Evolutionary conservation across 345 rosid genomes (phyloP).

Genomic region (Arabidopsis thaliana): DNA sequence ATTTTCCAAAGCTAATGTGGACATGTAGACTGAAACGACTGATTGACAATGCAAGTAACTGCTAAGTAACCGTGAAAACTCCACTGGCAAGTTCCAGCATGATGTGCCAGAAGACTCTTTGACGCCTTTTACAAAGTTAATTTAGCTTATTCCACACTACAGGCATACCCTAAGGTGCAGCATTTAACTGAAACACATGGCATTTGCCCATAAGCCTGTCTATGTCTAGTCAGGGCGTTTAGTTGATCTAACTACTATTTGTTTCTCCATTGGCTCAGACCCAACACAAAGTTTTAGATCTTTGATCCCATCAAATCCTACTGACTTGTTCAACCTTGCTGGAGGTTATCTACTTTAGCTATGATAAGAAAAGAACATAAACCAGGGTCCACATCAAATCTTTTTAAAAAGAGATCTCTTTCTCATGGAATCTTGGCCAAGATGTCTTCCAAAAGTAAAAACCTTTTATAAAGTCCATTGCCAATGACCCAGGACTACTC

Average conservation of each 20-base stretch:
- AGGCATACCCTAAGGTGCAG: neutral
- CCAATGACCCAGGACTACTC: constrained; percentile 17
- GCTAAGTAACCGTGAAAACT: constrained; percentile 10
- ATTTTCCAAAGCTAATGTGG: neutral
- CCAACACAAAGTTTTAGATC: neutral
- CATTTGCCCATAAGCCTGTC: neutral
- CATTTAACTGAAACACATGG: constrained; percentile 29
- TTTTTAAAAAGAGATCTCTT: neutral
- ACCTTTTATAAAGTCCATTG: neutral
- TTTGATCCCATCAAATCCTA: constrained; percentile 7
- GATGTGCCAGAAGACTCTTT: constrained; percentile 18
- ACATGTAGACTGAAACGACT: constrained; percentile 2
- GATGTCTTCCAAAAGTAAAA: constrained; percentile 13
- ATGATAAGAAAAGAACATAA: constrained; percentile 17
- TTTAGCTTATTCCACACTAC: constrained; percentile 2
- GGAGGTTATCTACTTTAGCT: constrained; percentile 22
- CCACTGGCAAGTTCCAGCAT: constrained; percentile 26
- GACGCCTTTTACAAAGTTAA: constrained; percentile 17
- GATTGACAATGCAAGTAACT: neutral
- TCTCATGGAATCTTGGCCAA: constrained; percentile 10
- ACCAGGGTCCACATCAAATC: constrained; percentile 37
- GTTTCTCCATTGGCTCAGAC: constrained; percentile 4
- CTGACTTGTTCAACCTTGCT: constrained; percentile 16
- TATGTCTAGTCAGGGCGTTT: constrained; percentile 16
- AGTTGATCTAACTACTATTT: constrained; percentile 13